phyloP scores from a whole-genome alignment of 441 rosid genomes.

The Aquilaria agallochum region DNA sequence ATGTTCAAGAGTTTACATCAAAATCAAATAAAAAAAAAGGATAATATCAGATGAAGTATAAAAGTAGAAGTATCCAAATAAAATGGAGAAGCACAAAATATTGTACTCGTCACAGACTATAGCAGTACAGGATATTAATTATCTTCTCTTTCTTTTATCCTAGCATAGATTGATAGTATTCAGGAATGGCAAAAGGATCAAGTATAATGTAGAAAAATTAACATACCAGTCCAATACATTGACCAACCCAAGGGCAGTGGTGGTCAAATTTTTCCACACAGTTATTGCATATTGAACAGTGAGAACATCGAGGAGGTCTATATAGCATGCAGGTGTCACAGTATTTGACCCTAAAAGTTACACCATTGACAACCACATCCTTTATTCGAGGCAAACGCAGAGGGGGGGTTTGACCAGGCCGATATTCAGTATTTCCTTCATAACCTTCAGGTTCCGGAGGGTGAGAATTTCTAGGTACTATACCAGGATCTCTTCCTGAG shows the following conservation, averaged over 20 bases:
- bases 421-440: constrained; percentile 49
- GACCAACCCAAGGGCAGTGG: constrained; percentile 99
- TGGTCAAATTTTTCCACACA: constrained; percentile 93
- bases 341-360: constrained; percentile 75
- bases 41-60: constrained; percentile 5
- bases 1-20: not conserved
- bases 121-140: too few relatives aligned
- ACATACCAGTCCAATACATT: constrained; percentile 90
- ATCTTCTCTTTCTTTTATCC: too few relatives aligned
- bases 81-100: too few relatives aligned
- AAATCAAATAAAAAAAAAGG: constrained; percentile 14
- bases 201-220: constrained; percentile 7
- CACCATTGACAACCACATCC: constrained; percentile 78
- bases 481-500: constrained; percentile 98
- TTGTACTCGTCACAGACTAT: too few relatives aligned
- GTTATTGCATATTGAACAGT: constrained; percentile 93
- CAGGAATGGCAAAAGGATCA: constrained; percentile 1
- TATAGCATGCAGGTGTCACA: constrained; percentile 96
- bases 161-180: not conserved
- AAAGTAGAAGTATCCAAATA: constrained; percentile 11
- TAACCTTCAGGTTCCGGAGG: constrained; percentile 83
- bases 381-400: constrained; percentile 69
- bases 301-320: constrained; percentile 94
- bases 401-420: constrained; percentile 60
- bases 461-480: constrained; percentile 71